phyloP scores from a whole-genome alignment of 768 basidiomycete genomes.

The Nevesoporus exiguus region DNA sequence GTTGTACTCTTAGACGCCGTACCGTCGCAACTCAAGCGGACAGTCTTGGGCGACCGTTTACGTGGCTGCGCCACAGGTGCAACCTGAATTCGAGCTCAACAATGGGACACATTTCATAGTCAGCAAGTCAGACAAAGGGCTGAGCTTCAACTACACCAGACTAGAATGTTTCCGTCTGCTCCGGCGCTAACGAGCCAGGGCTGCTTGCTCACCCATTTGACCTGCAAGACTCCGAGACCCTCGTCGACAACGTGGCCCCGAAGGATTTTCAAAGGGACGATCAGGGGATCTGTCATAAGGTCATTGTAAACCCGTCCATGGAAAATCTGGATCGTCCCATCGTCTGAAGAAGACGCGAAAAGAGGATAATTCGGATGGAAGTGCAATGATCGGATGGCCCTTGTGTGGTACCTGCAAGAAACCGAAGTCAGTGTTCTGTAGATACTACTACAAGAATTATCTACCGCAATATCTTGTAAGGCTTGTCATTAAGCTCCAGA shows the following conservation, averaged over 20 bases:
- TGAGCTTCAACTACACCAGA: constrained; percentile 76
- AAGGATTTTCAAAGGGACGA: constrained; percentile 95
- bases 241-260: constrained; percentile 85
- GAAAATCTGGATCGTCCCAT: constrained; percentile 96
- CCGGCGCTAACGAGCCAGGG: constrained; percentile 94
- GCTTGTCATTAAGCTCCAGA: constrained; percentile 92
- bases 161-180: constrained; percentile 81
- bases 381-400: constrained; percentile 87
- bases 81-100: constrained; percentile 22
- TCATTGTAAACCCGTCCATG: constrained; percentile 94
- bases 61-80: constrained; percentile 15
- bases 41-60: constrained; percentile 10
- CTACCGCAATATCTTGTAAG: constrained; percentile 93
- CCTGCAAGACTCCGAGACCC: constrained; percentile 86
- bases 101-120: constrained; percentile 21
- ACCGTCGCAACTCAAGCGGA: constrained; percentile 6
- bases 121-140: constrained; percentile 30
- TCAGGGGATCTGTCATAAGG: constrained; percentile 94
- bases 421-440: constrained; percentile 9
- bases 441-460: not conserved
- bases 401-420: constrained; percentile 75
- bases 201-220: constrained; percentile 84
- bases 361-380: constrained; percentile 95
- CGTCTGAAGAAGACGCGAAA: constrained; percentile 95
- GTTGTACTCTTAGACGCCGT: constrained; percentile 6